Evolutionary conservation across 352 stramenopile genomes (phyloP).

Genomic region (Globisporangium apiculatum): DNA sequence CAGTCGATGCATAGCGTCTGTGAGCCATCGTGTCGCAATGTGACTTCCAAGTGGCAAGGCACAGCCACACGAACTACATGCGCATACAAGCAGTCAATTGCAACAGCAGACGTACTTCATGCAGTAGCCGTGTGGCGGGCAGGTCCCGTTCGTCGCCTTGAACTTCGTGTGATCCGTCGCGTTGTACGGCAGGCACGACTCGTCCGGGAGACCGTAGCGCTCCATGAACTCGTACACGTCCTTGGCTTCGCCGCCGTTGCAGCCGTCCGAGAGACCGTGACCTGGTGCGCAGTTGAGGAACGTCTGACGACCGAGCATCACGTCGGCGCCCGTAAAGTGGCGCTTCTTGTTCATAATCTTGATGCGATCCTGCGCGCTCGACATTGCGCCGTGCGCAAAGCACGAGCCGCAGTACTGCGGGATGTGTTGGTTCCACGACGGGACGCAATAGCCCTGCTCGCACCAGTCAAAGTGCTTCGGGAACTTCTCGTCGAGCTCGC

Average conservation of each 20-base stretch:
- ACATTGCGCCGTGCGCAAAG: conserved; percentile 57
- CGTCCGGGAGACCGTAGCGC: conserved; percentile 44
- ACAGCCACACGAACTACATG: too few species aligned
- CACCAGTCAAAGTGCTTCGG: conserved; percentile 84
- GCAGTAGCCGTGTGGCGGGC: conserved; percentile 53
- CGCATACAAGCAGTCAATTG: too few species aligned
- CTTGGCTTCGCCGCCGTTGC: conserved; percentile 38
- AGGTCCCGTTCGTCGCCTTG: conserved; percentile 40
- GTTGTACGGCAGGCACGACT: conserved; percentile 54
- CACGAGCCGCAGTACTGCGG: conserved; percentile 73
- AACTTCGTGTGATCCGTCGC: conserved; percentile 55
- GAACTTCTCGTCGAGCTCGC: conserved; percentile 29
- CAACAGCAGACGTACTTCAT: conserved; percentile 32
- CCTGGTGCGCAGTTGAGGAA: conserved; percentile 59
- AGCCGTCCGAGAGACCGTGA: conserved; percentile 44
- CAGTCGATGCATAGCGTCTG: not conserved
- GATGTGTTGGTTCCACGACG: conserved; percentile 70
- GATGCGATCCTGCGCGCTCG: conserved; percentile 48
- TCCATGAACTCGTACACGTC: conserved; percentile 66
- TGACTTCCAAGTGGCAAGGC: not conserved
- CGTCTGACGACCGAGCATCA: conserved; percentile 49
- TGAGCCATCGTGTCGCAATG: conserved; percentile 2
- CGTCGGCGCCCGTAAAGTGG: conserved; percentile 36
- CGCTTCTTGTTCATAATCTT: conserved; percentile 51
- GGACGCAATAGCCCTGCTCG: conserved; percentile 40